Conservation (phyloP, 148 eudicot genomes). For the Suaeda aralocaspica region DNA sequence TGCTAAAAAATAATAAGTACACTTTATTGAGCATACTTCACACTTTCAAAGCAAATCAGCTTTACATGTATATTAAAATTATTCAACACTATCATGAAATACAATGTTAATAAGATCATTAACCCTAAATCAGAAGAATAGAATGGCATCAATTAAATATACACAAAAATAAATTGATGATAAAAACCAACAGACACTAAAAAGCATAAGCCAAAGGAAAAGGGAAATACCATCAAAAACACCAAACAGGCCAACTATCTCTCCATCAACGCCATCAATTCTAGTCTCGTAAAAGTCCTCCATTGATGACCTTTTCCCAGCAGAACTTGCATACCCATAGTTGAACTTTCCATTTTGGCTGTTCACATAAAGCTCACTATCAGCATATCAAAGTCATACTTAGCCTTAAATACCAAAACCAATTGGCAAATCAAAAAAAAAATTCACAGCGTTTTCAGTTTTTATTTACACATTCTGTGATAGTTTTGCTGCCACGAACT, state of each 20-base stretch:
- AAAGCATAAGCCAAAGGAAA: neutral
- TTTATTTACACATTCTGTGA: too few relatives aligned
- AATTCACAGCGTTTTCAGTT: too few relatives aligned
- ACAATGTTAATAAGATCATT: neutral
- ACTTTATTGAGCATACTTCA: neutral
- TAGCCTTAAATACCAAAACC: neutral
- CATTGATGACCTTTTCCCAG: conserved; percentile 97
- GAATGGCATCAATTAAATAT: neutral
- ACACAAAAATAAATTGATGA: neutral
- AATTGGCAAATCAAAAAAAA: neutral
- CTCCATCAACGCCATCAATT: conserved; percentile 91
- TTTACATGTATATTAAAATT: too few relatives aligned
- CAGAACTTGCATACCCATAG: conserved; percentile 95
- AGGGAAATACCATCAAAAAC: conserved; percentile 75
- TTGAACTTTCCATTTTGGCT: conserved; percentile 87
- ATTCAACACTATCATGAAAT: neutral
- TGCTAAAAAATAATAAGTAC: neutral
- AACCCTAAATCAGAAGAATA: neutral
- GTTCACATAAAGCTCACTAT: conserved; percentile 25
- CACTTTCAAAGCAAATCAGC: too few relatives aligned
- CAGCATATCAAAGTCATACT: neutral
- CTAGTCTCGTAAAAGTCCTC: conserved; percentile 97
- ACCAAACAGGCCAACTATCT: conserved; percentile 87
- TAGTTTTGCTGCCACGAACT: too few relatives aligned
- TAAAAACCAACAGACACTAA: neutral